Conservation (phyloP, 345 rosid genomes). For the Rhodamnia rubescens region DNA sequence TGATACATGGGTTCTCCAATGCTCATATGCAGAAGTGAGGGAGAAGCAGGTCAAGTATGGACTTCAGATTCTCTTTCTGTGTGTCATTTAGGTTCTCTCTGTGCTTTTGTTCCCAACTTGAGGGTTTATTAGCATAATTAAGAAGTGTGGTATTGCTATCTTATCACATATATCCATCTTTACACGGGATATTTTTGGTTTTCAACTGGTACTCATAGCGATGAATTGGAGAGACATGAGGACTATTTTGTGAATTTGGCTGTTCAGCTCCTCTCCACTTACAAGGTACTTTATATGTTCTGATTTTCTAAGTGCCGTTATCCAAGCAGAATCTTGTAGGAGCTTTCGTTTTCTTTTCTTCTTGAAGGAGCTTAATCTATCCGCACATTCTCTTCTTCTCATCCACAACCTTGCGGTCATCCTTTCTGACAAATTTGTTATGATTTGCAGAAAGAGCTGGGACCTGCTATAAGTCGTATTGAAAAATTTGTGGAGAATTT, state of each 20-base stretch:
- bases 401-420: background rate
- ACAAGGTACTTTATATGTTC: slow-evolving; percentile 39
- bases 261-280: slow-evolving; percentile 49
- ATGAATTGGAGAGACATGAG: slow-evolving; percentile 79
- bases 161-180: background rate
- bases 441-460: slow-evolving; percentile 58
- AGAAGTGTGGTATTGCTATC: background rate
- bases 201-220: slow-evolving; percentile 34
- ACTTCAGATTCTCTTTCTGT: slow-evolving; percentile 5
- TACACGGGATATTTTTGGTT: background rate
- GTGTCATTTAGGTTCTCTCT: background rate
- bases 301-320: background rate
- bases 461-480: slow-evolving; percentile 58
- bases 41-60: slow-evolving; percentile 70
- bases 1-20: slow-evolving; percentile 82
- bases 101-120: background rate
- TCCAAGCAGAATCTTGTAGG: background rate
- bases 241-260: slow-evolving; percentile 62
- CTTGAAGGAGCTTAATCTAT: background rate
- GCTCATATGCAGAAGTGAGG: slow-evolving; percentile 49
- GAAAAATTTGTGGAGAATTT: slow-evolving; percentile 81
- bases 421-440: background rate
- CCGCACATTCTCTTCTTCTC: background rate
- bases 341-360: background rate
- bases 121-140: background rate